Percentiles rank a stretch among this genome's conserved stretches.
phyloP scores from a whole-genome alignment of 306 rosid genomes.

The Gleditsia sinensis region DNA sequence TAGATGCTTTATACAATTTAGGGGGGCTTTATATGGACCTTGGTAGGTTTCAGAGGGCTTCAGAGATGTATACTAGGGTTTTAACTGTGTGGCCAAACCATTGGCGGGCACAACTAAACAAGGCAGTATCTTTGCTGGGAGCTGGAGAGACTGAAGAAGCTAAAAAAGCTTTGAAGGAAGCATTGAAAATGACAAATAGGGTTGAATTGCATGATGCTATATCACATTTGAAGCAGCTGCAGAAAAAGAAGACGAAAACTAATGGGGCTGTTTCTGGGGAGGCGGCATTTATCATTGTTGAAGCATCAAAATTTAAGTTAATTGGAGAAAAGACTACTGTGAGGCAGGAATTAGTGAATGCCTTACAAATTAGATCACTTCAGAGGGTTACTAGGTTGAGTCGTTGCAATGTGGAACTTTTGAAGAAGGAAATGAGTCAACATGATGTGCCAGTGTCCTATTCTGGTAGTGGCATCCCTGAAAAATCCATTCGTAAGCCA shows the following conservation, averaged over 20 bases:
- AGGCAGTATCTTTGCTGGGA: constrained; percentile 93
- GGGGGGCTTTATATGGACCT: constrained; percentile 97
- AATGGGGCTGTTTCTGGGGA: constrained; percentile 72
- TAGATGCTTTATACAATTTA: constrained; percentile 91
- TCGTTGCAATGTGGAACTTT: constrained; percentile 81
- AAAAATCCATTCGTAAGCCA: constrained; percentile 91
- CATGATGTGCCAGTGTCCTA: constrained; percentile 81
- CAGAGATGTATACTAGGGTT: constrained; percentile 97
- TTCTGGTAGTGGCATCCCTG: constrained; percentile 84
- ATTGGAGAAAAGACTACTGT: constrained; percentile 74
- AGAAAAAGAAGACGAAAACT: constrained; percentile 79
- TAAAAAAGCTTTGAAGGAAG: constrained; percentile 89
- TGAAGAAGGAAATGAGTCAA: constrained; percentile 91
- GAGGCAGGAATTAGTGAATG: constrained; percentile 68
- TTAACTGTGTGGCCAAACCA: constrained; percentile 94
- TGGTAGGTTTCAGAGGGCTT: constrained; percentile 94
- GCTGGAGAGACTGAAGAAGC: constrained; percentile 95
- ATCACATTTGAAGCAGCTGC: constrained; percentile 92
- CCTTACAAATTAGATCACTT: constrained; percentile 80
- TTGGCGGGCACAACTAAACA: constrained; percentile 99
- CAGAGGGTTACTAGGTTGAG: constrained; percentile 89
- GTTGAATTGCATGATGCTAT: constrained; percentile 96
- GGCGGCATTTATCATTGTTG: constrained; percentile 58
- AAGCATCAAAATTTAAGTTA: constrained; percentile 68
- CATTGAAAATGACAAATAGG: constrained; percentile 95